Percentiles rank a stretch among this genome's conserved stretches.
phyloP scores from a whole-genome alignment of 441 rosid genomes.

The Breynia disticha region DNA sequence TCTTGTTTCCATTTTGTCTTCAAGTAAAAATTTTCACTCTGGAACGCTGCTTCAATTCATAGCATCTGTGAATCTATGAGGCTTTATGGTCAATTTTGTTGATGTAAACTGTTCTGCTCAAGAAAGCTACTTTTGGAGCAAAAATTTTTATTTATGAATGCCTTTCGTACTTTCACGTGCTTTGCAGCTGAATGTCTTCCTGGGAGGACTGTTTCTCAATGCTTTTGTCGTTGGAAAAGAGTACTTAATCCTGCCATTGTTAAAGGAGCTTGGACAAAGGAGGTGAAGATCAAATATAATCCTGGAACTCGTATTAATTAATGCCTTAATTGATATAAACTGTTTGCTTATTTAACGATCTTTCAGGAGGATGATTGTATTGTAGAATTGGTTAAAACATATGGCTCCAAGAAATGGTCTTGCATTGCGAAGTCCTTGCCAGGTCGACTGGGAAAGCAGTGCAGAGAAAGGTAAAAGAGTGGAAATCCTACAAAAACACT shows the following conservation, averaged over 20 bases:
- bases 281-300: conserved; percentile 30
- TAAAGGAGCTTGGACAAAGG: conserved; percentile 94
- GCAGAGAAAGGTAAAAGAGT: conserved; percentile 78
- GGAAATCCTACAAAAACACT: not conserved
- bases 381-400: conserved; percentile 42
- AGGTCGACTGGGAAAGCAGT: conserved; percentile 95
- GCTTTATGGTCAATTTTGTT: no score
- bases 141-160: not conserved
- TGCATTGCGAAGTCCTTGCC: conserved; percentile 69
- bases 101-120: no score
- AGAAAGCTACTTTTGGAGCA: no score
- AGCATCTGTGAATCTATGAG: no score
- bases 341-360: not conserved
- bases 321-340: not conserved
- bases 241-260: conserved; percentile 84
- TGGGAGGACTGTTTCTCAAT: conserved; percentile 76
- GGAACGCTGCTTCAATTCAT: no score
- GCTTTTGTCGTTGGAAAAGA: conserved; percentile 93
- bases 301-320: not conserved
- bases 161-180: not conserved
- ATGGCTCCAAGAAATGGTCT: conserved; percentile 87
- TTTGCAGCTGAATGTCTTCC: conserved; percentile 71
- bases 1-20: not conserved
- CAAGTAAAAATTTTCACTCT: no score
- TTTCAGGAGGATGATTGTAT: conserved; percentile 87